Evolutionary conservation across 768 basidiomycete species (phyloP), one percentile per base, ranked within the genome.

Genomic region (Kwoniella pini): DNA sequence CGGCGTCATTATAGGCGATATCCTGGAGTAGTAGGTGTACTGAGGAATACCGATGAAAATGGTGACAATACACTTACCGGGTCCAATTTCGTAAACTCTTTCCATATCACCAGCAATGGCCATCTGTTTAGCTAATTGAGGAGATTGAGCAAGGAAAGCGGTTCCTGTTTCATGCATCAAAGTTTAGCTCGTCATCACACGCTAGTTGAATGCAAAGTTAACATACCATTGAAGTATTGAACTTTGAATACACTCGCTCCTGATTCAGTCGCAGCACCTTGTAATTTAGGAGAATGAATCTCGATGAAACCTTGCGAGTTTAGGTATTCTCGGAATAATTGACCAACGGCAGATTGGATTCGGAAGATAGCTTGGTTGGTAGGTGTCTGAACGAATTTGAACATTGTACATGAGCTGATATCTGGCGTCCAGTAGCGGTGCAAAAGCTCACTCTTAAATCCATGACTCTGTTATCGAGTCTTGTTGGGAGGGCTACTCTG

Each of bases 51-150:
- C 10, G 24, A 11, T 46, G 24, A 11, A 46, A 19, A 27, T 26
- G 22, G 15, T 19, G 7, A 17, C 40, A 5, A 13, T 13, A 6
- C 28, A 49, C 59, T 52, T 22, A 80, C 79, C 80, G 42, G 81
- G 81, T 0, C 87, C 96, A 62, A 99, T 92, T 80, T 99, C 96
- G 80, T 94, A 99, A 7, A 99, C 96, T 30, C 92, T 85, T 79
- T 98, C 96, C 75, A 98, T 93, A 80, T 98, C 96, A 54, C 91
- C 93, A 31, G 96, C 92, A 70, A 99, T 98, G 62, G 89, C 90
- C 96, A 99, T 99, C 80, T 99, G 96, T 80, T 99, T 99, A 51
- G 93, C 91, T 15, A 98, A 83, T 76, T 99, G 96, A 39, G 96
- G 96, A 38, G 90, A 93, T 79, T 99, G 96, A 19, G 96, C 96